Percentiles rank a stretch among this genome's conserved stretches.
phyloP scores from a whole-genome alignment of 192 early-diverging fungal genomes.

The Funneliformis geosporum region DNA sequence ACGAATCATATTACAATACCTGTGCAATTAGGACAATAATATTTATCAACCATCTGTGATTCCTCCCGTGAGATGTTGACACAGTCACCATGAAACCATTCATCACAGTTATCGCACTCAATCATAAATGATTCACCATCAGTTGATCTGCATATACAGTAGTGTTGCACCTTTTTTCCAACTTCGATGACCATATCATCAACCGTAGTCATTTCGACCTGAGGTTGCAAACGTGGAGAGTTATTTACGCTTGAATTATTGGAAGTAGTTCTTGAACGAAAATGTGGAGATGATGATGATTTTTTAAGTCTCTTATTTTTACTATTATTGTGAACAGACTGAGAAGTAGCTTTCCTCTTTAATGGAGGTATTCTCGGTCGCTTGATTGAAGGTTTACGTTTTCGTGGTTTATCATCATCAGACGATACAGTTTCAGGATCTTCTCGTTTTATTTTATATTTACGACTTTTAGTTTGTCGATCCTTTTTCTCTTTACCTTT shows the following conservation, averaged over 20 bases:
- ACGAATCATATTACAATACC: conserved; percentile 38
- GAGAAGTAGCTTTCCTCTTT: neutral
- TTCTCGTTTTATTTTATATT: neutral
- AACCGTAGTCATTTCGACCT: neutral
- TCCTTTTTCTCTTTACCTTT: neutral
- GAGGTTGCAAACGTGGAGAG: neutral
- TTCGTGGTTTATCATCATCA: neutral
- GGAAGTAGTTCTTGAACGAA: conserved; percentile 1
- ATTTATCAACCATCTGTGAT: conserved; percentile 60
- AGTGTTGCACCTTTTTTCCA: conserved; percentile 37
- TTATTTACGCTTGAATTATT: neutral
- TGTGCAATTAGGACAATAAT: conserved; percentile 63
- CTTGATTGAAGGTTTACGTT: neutral
- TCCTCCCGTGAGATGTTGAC: conserved; percentile 61
- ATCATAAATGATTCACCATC: conserved; percentile 70
- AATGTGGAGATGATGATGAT: neutral
- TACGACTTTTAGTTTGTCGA: conserved; percentile 1
- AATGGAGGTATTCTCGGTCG: neutral
- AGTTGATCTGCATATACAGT: conserved; percentile 63
- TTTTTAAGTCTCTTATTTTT: conserved; percentile 2
- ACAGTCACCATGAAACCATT: conserved; percentile 79
- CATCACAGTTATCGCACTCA: conserved; percentile 71
- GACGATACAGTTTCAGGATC: neutral
- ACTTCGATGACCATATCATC: neutral
- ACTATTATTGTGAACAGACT: neutral